Percentiles rank a stretch among this genome's conserved stretches.
Evolutionary conservation across 2,329 filamentous ascomycete genomes (phyloP).

Genomic region (Verticillium alfalfae): DNA sequence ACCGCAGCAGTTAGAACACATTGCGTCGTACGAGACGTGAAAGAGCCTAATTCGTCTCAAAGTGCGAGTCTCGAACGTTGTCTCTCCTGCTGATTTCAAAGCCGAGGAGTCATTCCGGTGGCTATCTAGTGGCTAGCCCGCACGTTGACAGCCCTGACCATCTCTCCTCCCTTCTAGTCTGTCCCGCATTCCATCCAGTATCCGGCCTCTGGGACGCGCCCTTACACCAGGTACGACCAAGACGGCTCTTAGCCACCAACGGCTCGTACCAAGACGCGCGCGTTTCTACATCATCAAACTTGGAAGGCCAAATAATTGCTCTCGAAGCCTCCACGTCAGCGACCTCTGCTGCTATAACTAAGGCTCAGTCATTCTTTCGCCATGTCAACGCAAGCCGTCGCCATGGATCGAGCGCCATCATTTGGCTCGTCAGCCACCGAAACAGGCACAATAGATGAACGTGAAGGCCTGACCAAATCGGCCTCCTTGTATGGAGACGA

Average conservation of each 20-base stretch:
- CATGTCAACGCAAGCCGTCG: neutral
- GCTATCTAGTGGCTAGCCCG: neutral
- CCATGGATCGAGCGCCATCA: conserved; percentile 15
- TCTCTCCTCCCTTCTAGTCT: neutral
- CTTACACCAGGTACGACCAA: neutral
- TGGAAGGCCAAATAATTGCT: neutral
- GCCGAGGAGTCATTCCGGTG: neutral
- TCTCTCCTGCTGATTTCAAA: too few relatives aligned
- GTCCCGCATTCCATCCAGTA: neutral
- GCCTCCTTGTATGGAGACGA: conserved; percentile 22
- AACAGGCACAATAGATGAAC: conserved; percentile 23
- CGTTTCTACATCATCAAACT: neutral
- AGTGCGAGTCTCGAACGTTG: neutral
- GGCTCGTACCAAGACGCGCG: neutral
- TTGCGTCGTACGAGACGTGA: neutral
- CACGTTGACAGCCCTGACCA: neutral
- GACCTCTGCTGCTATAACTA: neutral
- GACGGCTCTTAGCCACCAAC: neutral
- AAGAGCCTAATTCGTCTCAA: neutral
- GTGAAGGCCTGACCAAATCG: conserved; percentile 21
- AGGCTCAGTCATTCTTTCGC: neutral
- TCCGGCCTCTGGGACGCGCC: neutral
- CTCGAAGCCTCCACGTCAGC: neutral
- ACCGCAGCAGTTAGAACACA: neutral
- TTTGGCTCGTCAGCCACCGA: conserved; percentile 27